Evolutionary conservation across 2,329 filamentous ascomycete species (phyloP).

Genomic region (Penicillium brevicompactum): DNA sequence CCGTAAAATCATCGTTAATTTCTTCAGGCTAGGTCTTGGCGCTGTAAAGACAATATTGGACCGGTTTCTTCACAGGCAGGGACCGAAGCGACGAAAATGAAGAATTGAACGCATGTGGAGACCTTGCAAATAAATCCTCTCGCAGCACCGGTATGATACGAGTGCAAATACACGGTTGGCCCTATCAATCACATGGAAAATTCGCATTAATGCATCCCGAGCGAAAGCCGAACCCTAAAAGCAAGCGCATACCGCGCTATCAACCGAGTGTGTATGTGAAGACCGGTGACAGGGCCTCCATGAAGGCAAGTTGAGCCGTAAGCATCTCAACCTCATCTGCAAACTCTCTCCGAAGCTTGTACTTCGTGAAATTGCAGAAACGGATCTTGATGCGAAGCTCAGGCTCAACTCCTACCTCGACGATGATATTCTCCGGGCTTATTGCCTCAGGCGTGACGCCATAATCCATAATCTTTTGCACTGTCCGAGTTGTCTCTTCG

Average conservation of each 20-base stretch:
- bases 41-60: not conserved
- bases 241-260: not conserved
- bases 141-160: too few species aligned
- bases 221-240: not conserved
- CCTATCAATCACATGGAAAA: not conserved
- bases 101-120: too few species aligned
- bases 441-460: not conserved
- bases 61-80: too few species aligned
- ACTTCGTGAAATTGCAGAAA: not conserved
- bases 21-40: not conserved
- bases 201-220: not conserved
- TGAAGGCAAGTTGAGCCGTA: not conserved
- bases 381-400: not conserved
- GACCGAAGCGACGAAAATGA: too few species aligned
- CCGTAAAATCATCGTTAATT: not conserved
- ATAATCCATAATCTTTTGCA: not conserved
- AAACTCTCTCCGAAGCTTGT: not conserved
- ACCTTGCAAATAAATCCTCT: too few species aligned
- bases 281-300: not conserved
- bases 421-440: not conserved
- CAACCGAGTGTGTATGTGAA: not conserved
- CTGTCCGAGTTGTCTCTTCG: not conserved
- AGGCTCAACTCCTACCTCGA: not conserved
- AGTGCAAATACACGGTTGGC: too few species aligned
- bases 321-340: not conserved